Evolutionary conservation across 1,139 yeast genomes (phyloP).

Genomic region (Hemisphaericaspora xylanilytica): DNA sequence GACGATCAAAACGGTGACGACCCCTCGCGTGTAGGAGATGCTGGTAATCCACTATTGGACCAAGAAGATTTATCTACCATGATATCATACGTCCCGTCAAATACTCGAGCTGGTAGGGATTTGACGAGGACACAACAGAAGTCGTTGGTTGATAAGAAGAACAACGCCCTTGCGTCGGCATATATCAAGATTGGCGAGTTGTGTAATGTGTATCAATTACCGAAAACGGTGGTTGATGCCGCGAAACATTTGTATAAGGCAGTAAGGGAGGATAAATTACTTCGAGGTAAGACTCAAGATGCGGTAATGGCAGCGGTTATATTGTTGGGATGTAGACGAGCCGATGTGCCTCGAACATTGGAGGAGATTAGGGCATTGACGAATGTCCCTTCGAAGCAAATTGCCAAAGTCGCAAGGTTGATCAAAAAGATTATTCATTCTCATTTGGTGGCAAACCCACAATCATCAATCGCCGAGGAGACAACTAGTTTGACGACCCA

Average conservation of each 20-base stretch:
- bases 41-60: conserved; percentile 88
- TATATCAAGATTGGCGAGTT: conserved; percentile 87
- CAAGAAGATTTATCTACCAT: conserved; percentile 89
- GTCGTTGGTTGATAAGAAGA: conserved; percentile 80
- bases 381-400: conserved; percentile 88
- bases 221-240: conserved; percentile 92
- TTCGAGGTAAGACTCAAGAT: conserved; percentile 89
- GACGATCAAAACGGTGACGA: conserved; percentile 98
- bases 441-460: conserved; percentile 51
- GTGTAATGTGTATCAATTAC: conserved; percentile 96
- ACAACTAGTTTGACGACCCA: conserved; percentile 56
- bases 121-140: conserved; percentile 84
- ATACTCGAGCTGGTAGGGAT: conserved; percentile 74
- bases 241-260: conserved; percentile 93
- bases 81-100: conserved; percentile 80
- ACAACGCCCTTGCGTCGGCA: conserved; percentile 81
- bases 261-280: conserved; percentile 80
- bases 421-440: conserved; percentile 64
- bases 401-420: conserved; percentile 79
- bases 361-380: conserved; percentile 95
- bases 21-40: conserved; percentile 99
- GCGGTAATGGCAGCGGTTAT: conserved; percentile 96
- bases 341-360: conserved; percentile 89
- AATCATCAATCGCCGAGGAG: conserved; percentile 35
- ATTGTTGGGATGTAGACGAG: conserved; percentile 88